Conservation (phyloP, 495 filamentous ascomycete genomes). For the Elaphomyces granulatus region DNA sequence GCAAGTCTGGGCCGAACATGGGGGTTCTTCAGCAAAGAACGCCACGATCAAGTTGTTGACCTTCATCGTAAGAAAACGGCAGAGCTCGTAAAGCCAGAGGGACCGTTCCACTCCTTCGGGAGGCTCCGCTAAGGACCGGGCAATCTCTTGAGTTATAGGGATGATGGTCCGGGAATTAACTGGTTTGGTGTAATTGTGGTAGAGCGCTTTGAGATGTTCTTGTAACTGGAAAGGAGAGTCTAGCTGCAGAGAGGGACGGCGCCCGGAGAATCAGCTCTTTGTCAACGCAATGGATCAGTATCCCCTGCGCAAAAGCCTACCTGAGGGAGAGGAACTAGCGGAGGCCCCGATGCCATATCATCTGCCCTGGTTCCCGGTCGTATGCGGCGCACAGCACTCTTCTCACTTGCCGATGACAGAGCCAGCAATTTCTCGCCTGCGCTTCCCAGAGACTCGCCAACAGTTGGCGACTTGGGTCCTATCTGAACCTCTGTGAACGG, state of each 20-base stretch:
- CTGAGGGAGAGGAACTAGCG: conserved; percentile 69
- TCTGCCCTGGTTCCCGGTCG: conserved; percentile 78
- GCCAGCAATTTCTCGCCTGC: conserved; percentile 24
- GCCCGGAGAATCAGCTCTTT: not conserved
- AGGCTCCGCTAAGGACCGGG: conserved; percentile 56
- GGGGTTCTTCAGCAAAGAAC: conserved; percentile 77
- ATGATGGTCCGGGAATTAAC: conserved; percentile 37
- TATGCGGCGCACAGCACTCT: conserved; percentile 67
- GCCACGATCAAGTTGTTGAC: conserved; percentile 82
- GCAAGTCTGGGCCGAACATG: conserved; percentile 75
- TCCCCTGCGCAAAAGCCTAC: conserved; percentile 33
- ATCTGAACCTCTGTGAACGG: conserved; percentile 85
- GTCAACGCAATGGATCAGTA: too few relatives aligned
- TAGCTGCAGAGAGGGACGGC: conserved; percentile 36
- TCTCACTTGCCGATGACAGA: conserved; percentile 37
- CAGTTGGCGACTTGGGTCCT: conserved; percentile 63
- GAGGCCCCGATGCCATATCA: conserved; percentile 85
- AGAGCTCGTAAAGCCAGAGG: conserved; percentile 95
- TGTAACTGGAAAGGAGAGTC: conserved; percentile 97
- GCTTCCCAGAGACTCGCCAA: conserved; percentile 36
- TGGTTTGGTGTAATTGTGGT: conserved; percentile 61
- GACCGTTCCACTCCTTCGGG: conserved; percentile 68
- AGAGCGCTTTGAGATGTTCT: conserved; percentile 88
- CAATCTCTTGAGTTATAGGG: conserved; percentile 60
- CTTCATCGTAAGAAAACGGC: conserved; percentile 84